Percentiles rank a stretch among this genome's conserved stretches.
phyloP scores from a whole-genome alignment of 805 yeast species.

The Lipomyces sp. region DNA sequence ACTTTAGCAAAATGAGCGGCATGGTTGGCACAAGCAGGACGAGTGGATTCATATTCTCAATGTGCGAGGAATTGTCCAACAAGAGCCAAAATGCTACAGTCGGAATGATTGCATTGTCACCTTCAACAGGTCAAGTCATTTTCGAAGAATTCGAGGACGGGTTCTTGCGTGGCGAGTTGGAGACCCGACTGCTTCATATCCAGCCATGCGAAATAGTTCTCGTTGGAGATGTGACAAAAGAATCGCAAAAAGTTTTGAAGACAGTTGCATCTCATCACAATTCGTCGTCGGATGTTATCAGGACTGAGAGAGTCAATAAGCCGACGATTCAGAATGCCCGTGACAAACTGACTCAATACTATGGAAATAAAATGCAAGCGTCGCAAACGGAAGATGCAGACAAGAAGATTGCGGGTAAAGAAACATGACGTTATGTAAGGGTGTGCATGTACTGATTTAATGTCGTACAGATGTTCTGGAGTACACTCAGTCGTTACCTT shows the following conservation, averaged over 20 bases:
- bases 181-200: conserved; percentile 73
- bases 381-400: conserved; percentile 23
- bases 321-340: conserved; percentile 25
- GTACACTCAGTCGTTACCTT: conserved; percentile 37
- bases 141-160: conserved; percentile 73
- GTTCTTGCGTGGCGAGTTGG: conserved; percentile 61
- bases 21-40: conserved; percentile 21
- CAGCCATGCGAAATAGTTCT: conserved; percentile 76
- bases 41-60: conserved; percentile 32
- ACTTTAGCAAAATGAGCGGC: conserved; percentile 46
- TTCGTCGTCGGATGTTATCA: conserved; percentile 12
- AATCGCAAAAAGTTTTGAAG: conserved; percentile 42
- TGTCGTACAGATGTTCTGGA: conserved; percentile 35
- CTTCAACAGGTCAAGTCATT: conserved; percentile 74
- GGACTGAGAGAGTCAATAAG: conserved; percentile 32
- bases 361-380: conserved; percentile 14
- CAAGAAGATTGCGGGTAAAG: conserved; percentile 2
- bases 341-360: conserved; percentile 11
- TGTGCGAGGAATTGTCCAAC: conserved; percentile 28
- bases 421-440: neutral
- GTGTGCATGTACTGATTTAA: neutral
- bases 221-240: conserved; percentile 50
- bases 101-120: conserved; percentile 67
- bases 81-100: conserved; percentile 35
- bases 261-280: conserved; percentile 13